Evolutionary conservation across 2,329 filamentous ascomycete genomes (phyloP), one percentile per base, ranked within the genome.

Genomic region (Pseudopyricularia cyperi): DNA sequence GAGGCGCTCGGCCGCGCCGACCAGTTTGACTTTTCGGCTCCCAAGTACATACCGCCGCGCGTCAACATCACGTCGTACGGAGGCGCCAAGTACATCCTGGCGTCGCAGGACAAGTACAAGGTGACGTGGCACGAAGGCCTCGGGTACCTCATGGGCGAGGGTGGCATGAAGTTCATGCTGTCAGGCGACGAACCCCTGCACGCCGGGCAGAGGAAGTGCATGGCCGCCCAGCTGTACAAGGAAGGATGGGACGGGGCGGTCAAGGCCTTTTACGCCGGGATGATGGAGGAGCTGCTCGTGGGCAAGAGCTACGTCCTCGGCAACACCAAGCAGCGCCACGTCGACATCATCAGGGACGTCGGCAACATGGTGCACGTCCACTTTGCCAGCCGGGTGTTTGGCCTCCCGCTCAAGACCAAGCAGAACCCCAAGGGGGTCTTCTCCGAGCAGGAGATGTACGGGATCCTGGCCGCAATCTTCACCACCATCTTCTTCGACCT

Each of bases 331-430:
- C 72, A 74, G 52, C 76, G 77, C 51, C 82, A 87, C 61, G 76
- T 89, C 39, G 87, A 93, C 58, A 72, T 90, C 4, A 70, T 87
- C 9, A 77, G 82, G 24, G 82, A 87, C 52, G 76, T 88, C 1
- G 82, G 79, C 26, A 88, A 88, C 60, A 66, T 86, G 26, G 76
- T 74, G 0, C 82, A 83, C 6, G 77, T 82, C 3, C 72, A 79
- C 58, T 87, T 86, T 39, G 79, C 77, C 0, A 71, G 83, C 2
- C 73, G 75, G 4, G 71, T 73, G 22, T 85, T 87, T 61, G 78
- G 80, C 48, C 68, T 88, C 3, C 83, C 85, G 0, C 68, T 89
- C 37, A 86, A 87, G 68, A 82, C 78, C 0, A 62, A 65, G 3
- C 70, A 78, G 11, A 76, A 80, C 50, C 77, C 79, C 3, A 76